phyloP scores from a whole-genome alignment of 192 early-diverging fungal genomes.

The Podila epigama region DNA sequence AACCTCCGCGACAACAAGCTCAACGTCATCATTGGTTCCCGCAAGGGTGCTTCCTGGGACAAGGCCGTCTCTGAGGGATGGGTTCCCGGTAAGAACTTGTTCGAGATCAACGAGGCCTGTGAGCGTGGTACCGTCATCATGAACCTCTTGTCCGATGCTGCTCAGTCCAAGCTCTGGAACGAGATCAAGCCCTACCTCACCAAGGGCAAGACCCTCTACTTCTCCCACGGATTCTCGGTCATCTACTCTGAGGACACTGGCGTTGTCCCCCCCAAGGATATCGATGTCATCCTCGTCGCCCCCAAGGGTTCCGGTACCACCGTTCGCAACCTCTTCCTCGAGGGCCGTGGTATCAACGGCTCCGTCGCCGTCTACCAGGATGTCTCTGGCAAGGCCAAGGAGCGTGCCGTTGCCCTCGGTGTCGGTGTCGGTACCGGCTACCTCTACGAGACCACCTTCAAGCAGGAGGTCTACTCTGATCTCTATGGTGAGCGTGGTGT shows the following conservation, averaged over 20 bases:
- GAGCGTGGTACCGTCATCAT: slow-evolving; percentile 92
- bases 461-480: slow-evolving; percentile 98
- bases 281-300: slow-evolving; percentile 96
- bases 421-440: slow-evolving; percentile 97
- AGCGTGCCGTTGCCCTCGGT: slow-evolving; percentile 90
- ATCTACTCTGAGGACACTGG: slow-evolving; percentile 93
- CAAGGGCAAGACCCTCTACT: slow-evolving; percentile 98
- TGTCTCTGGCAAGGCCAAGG: slow-evolving; percentile 91
- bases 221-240: slow-evolving; percentile 97
- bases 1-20: slow-evolving; percentile 97
- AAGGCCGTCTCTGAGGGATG: slow-evolving; percentile 94
- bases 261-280: slow-evolving; percentile 89
- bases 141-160: slow-evolving; percentile 97
- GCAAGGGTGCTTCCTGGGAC: slow-evolving; percentile 92
- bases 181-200: slow-evolving; percentile 89
- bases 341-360: slow-evolving; percentile 97
- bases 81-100: slow-evolving; percentile 95
- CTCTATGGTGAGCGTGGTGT: slow-evolving; percentile 97
- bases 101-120: slow-evolving; percentile 91
- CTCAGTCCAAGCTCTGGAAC: slow-evolving; percentile 92
- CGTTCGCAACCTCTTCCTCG: slow-evolving; percentile 95
- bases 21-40: slow-evolving; percentile 94
- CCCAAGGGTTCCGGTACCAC: slow-evolving; percentile 97
- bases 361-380: slow-evolving; percentile 96
- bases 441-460: slow-evolving; percentile 97